phyloP scores from a whole-genome alignment of 805 yeast genomes.

The Candida railenensis region DNA sequence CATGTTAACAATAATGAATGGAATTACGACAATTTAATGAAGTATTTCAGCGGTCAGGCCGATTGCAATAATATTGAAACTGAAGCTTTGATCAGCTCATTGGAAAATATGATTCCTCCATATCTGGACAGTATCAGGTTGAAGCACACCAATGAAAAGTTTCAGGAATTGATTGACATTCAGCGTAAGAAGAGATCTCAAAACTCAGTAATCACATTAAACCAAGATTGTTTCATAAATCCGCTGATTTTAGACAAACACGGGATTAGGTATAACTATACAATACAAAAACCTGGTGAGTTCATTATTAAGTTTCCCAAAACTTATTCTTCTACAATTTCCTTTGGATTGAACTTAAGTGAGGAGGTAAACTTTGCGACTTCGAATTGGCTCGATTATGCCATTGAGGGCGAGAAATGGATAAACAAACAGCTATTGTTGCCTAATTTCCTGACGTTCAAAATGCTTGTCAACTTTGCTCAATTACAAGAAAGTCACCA shows the following conservation, averaged over 20 bases:
- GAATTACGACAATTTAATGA: conserved; percentile 17
- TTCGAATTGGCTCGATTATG: conserved; percentile 51
- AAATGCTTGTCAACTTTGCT: conserved; percentile 47
- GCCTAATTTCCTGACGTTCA: conserved; percentile 54
- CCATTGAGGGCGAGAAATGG: conserved; percentile 53
- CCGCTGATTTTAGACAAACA: conserved; percentile 47
- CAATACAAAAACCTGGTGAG: conserved; percentile 63
- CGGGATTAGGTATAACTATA: conserved; percentile 48
- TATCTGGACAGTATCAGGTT: conserved; percentile 25
- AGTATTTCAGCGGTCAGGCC: conserved; percentile 12
- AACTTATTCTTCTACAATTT: conserved; percentile 48
- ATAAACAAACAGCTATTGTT: conserved; percentile 43
- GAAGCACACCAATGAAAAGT: conserved; percentile 23
- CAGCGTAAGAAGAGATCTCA: conserved; percentile 12
- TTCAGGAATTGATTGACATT: conserved; percentile 22
- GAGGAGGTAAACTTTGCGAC: conserved; percentile 62
- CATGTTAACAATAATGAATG: conserved; percentile 18
- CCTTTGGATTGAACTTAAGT: conserved; percentile 55
- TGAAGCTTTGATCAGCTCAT: conserved; percentile 26
- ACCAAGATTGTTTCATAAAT: conserved; percentile 47
- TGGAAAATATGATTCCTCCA: conserved; percentile 31
- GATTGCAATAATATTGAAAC: conserved; percentile 15
- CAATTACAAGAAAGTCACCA: conserved; percentile 33
- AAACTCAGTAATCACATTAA: conserved; percentile 15
- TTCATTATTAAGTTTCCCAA: conserved; percentile 57